Base-by-base conservation (phyloP, 768 basidiomycete genomes). In the Hericium coralloides region DNA sequence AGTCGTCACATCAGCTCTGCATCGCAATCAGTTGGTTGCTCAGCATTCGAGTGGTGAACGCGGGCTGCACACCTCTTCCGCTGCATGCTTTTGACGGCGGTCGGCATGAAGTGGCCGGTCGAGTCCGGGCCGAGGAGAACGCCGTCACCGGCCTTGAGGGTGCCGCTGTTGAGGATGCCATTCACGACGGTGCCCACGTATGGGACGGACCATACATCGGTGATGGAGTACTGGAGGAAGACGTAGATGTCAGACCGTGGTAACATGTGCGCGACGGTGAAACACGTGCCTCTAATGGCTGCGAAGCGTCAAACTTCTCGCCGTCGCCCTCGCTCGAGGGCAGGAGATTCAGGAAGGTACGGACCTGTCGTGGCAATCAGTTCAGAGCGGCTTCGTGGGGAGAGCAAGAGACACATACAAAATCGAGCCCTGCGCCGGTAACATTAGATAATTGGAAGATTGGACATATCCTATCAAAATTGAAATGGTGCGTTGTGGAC, bases 391-490 rank as follows among this genome's bases (percentile, higher is more conserved):
- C 8, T 36, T 17, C 8, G 10, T n/a, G 20, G 38, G 2, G 22
- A 37, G 43, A 49, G 52, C n/a, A 3, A 26, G 15, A 45, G 26
- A 57, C 3, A 62, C 79, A 49, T 62, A 92, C 87, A 62, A 80
- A 77, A 64, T 91, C 85, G 12, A 95, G 80, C 3, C 94, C 92
- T 63, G 90, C 82, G n/a, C 95, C 95, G 1, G 92, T 95, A 14
- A 97, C 92, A 67, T 98, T 98, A 3, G 94, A 97, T 20, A 95
- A 75, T 66, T 87, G 86, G 72, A 95, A 95, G 58, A 95, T 85
- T 0, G 94, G 94, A 65, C 92, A 94, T 66, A 95, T 68, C 67
- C 92, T 94, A 52, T 25, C 17, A 39, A 39, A 55, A 48, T 26
- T 36, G 2, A 31, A 51, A 22, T 37, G 31, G 55, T 25, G 49